Evolutionary conservation across 2,329 filamentous ascomycete genomes (phyloP), one percentile per base, ranked within the genome.

Genomic region (Dactylellina parvicollis): DNA sequence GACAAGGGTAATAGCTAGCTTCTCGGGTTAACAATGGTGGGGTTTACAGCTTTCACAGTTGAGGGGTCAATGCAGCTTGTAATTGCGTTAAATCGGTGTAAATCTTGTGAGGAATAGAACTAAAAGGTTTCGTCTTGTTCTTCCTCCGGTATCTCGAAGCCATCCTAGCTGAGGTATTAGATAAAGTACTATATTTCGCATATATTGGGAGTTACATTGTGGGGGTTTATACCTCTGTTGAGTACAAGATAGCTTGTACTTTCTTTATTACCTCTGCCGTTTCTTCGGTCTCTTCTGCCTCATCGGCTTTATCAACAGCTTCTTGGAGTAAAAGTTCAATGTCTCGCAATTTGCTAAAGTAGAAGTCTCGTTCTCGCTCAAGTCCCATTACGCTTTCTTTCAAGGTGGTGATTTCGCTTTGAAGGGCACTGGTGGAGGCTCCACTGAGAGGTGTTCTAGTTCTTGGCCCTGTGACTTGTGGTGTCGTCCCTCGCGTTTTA

Each of bases 291-390:
- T n/a, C n/a, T n/a, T 97, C 94, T 74, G 96, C 91, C 82, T 96
- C 90, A 0, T 93, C 93, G 76, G 97, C 91, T 75, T 92, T 90
- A 78, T 99, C 95, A 79, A 96, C 90, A 9, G 93, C 92, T 79
- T 92, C 90, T 84, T 99, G 95, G 62, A 99, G 87, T 78, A 99
- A 84, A 76, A 99, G 84, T 83, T 99, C 95, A 78, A 99, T 99
- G 80, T 99, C 95, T 71, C 95, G 87, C 76, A 99, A 86, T 85
- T 99, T 99, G 86, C 92, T 96, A 83, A 99, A 99, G 85, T 99
- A 99, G 81, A 99, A 99, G 81, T 99, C 95, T 54, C 95, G 87
- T 84, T 99, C 95, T 78, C 95, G 90, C 85, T 99, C 95, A 42
- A 99, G 85, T 0, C 95, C 95, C 10, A 88, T 86, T n/a, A 99